Conservation (phyloP, 2,329 filamentous ascomycete species). For the Parastagonospora avenae region DNA sequence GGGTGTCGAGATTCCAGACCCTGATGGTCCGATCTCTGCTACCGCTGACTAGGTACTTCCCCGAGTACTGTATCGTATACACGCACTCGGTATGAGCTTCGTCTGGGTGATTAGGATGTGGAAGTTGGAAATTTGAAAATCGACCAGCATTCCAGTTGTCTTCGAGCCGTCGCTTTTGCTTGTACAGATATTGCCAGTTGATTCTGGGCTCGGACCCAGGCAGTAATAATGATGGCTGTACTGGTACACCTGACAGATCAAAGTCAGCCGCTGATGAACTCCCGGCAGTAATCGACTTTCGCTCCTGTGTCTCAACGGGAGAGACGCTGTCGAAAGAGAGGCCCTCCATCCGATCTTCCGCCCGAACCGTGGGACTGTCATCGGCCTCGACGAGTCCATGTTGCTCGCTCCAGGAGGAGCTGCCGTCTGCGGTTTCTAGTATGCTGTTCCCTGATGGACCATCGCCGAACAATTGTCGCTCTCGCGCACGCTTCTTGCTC, state of each 20-base stretch:
- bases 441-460: constrained; percentile 29
- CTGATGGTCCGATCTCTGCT: constrained; percentile 87
- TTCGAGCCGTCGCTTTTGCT: constrained; percentile 82
- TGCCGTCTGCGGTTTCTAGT: constrained; percentile 21
- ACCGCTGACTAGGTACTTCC: constrained; percentile 87
- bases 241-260: constrained; percentile 17
- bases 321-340: constrained; percentile 35
- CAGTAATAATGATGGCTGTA: constrained; percentile 41
- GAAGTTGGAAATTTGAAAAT: constrained; percentile 86
- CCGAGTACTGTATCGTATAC: constrained; percentile 89
- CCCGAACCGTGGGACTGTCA: constrained; percentile 31
- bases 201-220: constrained; percentile 62
- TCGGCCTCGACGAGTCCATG: constrained; percentile 56
- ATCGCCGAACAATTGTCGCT: constrained; percentile 50
- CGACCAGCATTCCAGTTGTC: constrained; percentile 88
- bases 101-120: constrained; percentile 76
- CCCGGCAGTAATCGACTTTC: constrained; percentile 17
- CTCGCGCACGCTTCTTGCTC: constrained; percentile 58
- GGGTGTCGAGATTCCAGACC: constrained; percentile 86
- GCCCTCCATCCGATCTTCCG: constrained; percentile 47
- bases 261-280: constrained; percentile 5
- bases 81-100: constrained; percentile 93
- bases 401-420: constrained; percentile 52
- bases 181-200: constrained; percentile 94
- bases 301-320: constrained; percentile 21